Evolutionary conservation across 2,329 filamentous ascomycete species (phyloP).

Genomic region (Aspergillus neoniger): DNA sequence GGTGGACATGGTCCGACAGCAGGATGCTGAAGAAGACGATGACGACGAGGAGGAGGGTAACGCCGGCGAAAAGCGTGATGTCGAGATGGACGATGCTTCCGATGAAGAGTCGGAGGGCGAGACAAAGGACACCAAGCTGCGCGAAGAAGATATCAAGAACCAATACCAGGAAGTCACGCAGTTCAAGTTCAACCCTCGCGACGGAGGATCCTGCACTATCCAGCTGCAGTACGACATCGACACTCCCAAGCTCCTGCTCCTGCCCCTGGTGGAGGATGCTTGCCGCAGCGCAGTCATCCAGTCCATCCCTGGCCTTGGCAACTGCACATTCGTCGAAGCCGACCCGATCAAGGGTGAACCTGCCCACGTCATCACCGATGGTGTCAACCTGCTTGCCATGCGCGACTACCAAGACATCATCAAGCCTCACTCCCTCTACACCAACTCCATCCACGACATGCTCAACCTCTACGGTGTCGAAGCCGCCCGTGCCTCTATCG

Average conservation of each 20-base stretch:
- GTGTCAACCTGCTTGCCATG: constrained; percentile 88
- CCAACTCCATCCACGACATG: constrained; percentile 89
- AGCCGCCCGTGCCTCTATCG: constrained; percentile 83
- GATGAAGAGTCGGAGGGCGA: constrained; percentile 41
- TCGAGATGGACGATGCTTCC: constrained; percentile 36
- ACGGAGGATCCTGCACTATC: constrained; percentile 75
- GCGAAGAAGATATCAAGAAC: constrained; percentile 66
- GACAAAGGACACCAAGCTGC: constrained; percentile 49
- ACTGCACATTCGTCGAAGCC: constrained; percentile 69
- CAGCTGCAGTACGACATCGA: constrained; percentile 78
- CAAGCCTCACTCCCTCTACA: constrained; percentile 81
- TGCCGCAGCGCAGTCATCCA: constrained; percentile 80
- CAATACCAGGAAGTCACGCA: constrained; percentile 67
- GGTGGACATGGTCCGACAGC: constrained; percentile 69
- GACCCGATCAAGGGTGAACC: constrained; percentile 54
- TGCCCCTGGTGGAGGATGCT: constrained; percentile 82
- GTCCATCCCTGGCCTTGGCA: constrained; percentile 74
- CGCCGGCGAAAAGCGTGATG: constrained; percentile 32
- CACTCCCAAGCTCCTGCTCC: constrained; percentile 88
- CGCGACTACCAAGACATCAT: constrained; percentile 83
- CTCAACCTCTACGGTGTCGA: constrained; percentile 88
- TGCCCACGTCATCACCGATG: constrained; percentile 69
- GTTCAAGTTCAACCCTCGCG: constrained; percentile 77
- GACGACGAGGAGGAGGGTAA: constrained; percentile 54
- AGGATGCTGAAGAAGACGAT: constrained; percentile 61